phyloP scores from a whole-genome alignment of 768 basidiomycete genomes.

The Agaricus sinodeliciosus region DNA sequence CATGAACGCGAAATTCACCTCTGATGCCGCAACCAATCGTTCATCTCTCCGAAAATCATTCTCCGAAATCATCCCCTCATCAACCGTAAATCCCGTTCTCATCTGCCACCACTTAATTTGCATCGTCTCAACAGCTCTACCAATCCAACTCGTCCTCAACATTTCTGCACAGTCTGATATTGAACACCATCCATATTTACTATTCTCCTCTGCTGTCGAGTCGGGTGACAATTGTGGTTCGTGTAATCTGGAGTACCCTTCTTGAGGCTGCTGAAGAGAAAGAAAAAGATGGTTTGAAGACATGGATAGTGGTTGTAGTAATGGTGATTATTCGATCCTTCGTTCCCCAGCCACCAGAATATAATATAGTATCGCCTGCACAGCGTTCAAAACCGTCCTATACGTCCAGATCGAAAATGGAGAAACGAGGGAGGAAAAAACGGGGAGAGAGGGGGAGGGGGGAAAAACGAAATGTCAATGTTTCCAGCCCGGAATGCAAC shows the following conservation, averaged over 20 bases:
- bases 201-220: background rate
- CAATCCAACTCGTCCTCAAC: background rate
- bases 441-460: no score
- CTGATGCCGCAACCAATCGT: slow-evolving; percentile 2
- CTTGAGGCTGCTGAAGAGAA: background rate
- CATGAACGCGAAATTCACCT: background rate
- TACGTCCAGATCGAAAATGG: no score
- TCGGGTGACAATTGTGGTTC: background rate
- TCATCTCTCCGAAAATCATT: slow-evolving; percentile 9
- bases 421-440: no score
- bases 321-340: no score
- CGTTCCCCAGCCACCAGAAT: no score
- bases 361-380: no score
- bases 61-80: background rate
- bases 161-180: background rate
- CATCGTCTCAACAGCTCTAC: background rate
- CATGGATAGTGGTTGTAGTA: background rate
- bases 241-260: background rate
- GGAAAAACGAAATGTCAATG: no score
- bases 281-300: background rate
- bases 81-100: background rate
- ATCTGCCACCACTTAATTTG: slow-evolving; percentile 8
- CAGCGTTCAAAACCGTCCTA: no score
- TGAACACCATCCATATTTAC: background rate
- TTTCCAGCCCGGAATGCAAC: no score